Base-by-base conservation (phyloP, 2,329 filamentous ascomycete genomes). In the Aspergillus hortae region DNA sequence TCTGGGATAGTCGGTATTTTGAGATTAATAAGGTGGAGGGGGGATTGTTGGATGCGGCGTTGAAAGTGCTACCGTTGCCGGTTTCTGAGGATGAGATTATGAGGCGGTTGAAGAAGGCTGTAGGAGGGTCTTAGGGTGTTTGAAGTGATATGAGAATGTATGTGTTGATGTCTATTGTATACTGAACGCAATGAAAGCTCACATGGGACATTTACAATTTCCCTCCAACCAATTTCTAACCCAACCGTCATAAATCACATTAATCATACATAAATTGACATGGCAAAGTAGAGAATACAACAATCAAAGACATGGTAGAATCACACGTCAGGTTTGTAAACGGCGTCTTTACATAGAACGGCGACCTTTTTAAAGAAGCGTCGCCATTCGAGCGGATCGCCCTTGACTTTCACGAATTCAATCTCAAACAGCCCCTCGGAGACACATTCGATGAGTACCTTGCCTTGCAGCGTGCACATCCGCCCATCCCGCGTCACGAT, bases 351-450 rank as follows among this genome's bases (percentile, higher is more conserved):
- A 74, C 92, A 95, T 54, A 92, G 77, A 57, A 95, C 79, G 27
- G 89, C 89, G n/a, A 96, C 83, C 71, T 90, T 92, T 75, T 99
- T 99, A 79, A 99, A 99, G 68, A 99, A 90, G 32, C 94, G 80
- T 55, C 94, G 83, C 94, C 95, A 99, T 75, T 97, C 92, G 46
- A 99, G 74, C 4, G 94, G 94, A 75, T 99, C 94, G 5, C 94
- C 94, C 75, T 96, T 96, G 49, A 89, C 81, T 75, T 99, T 99
- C 59, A 95, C 83, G 67, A 99, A 97, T 47, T 90, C 82, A 25
- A 96, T 89, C 69, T 96, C 92, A 21, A 92, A 80, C 30, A 92
- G 72, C 55, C 88, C 86, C 15, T 74, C 76, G 0, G 75, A 75
- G 2, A 76, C 72, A 46, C 64, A 67, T 45, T 77, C 74, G 44